A percentile compares a stretch with the other conserved stretches of the same genome.
These are phyloP conservation scores for Zalerion maritima DNA, from an alignment of 495 filamentous ascomycete species.

Conservation along the genomic window DNA sequence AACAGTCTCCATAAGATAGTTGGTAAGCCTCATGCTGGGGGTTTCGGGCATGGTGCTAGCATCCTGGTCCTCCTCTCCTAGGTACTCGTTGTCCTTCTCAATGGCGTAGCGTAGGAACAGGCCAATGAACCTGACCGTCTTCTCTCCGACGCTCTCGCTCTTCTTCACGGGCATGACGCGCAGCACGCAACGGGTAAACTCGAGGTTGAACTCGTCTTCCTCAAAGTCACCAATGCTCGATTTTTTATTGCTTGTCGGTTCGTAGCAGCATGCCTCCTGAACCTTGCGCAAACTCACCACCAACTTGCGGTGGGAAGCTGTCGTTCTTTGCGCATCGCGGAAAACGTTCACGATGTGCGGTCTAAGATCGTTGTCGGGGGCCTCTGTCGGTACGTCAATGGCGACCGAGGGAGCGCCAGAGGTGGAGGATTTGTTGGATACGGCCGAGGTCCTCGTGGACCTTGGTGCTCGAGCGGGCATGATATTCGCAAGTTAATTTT, in stretches of 20 bases:
- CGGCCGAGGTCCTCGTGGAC: conserved; percentile 35
- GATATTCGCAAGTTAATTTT: too few species aligned
- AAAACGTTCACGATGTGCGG: conserved; percentile 67
- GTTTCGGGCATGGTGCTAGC: conserved; percentile 58
- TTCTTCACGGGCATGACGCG: conserved; percentile 80
- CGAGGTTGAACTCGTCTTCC: conserved; percentile 75
- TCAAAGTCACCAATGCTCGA: conserved; percentile 43
- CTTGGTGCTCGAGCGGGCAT: conserved; percentile 47
- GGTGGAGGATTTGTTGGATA: conserved; percentile 42
- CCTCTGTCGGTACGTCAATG: conserved; percentile 57
- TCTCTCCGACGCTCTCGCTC: conserved; percentile 78
- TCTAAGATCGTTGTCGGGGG: conserved; percentile 54
- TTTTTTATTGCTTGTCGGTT: conserved; percentile 42
- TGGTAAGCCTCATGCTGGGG: conserved; percentile 61
- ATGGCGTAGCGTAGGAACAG: conserved; percentile 67
- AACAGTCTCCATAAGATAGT: conserved; percentile 50
- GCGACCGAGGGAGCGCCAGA: conserved; percentile 52
- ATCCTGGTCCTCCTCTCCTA: conserved; percentile 36
- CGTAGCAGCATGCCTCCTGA: conserved; percentile 78
- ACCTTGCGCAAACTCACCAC: conserved; percentile 72
- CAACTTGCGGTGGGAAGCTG: conserved; percentile 78
- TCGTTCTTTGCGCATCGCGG: conserved; percentile 72
- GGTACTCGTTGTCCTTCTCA: conserved; percentile 58
- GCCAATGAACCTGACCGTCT: conserved; percentile 69
- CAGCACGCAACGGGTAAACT: conserved; percentile 68